Evolutionary conservation across 768 basidiomycete genomes (phyloP), one percentile per base, ranked within the genome.

Genomic region (Naganishia friedmannii): DNA sequence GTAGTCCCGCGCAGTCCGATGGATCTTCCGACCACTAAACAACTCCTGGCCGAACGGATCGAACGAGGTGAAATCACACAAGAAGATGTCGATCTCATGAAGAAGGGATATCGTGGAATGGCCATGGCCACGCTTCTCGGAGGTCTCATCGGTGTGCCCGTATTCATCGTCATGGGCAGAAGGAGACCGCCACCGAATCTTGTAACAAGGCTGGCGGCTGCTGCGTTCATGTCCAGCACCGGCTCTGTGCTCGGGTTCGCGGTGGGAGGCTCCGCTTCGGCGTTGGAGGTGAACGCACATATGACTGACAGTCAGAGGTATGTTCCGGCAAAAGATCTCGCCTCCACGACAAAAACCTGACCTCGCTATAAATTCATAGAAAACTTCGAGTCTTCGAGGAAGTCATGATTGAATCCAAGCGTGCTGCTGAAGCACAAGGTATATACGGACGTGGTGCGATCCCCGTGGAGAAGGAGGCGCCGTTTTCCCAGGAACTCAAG

Each of bases 231-330:
- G 28, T 23, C 32, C 2, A 34, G 42, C 5, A 55, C 56, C 8
- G 75, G 75, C 13, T 67, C 65, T 8, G 76, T 77, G 53, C 26
- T 75, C 5, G 77, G 77, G 1, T 76, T 77, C 56, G 75, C 74
- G 15, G 51, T 75, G 7, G 77, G 74, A 6, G 74, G 75, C 8
- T 73, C 71, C 1, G 75, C 72, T 15, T 74, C 73, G 32, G 74
- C 77, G 1, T 17, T 75, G 55, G 39, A 55, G 74, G 74, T 76
- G 37, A 70, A 75, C 73, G 9, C 26, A 10, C 21, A 31, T 3
- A 13, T 19, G 32, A 1, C 19, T 31, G 42, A n/a, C 4, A 17
- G n/a, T 42, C 19, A 56, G 65, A 21, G 46, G 34, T 23, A 42
- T 26, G n/a, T n/a, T 15, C 58, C 53, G 13, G 26, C 34, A 26